Evolutionary conservation across 495 filamentous ascomycete species (phyloP), one percentile per base, ranked within the genome.

Genomic region (Cercophora sp.): DNA sequence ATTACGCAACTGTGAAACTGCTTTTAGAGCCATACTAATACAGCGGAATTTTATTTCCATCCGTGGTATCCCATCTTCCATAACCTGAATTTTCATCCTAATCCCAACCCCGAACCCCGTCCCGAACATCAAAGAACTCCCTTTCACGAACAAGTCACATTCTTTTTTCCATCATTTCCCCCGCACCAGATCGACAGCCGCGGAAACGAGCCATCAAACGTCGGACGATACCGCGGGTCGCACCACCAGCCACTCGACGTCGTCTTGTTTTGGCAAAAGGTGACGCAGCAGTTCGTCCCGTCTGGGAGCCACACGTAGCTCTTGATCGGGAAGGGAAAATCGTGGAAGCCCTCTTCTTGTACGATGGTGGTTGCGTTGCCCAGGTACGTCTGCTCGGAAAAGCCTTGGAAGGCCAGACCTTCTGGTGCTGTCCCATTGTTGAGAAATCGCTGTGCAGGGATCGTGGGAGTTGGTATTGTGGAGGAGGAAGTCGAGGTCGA

Each of bases 151-250:
- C 54, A 57, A 1, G 48, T 57, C 20, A 19, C 26, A 26, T 55
- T 48, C 4, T 39, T 40, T 19, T 25, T 15, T 6, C 22, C 16
- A 18, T 48, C 22, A 22, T 39, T 24, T 13, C 36, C n/a, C 0
- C 60, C 58, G 34, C 63, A 66, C 63, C 65, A 65, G 16, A 68
- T 52, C 27, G 52, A 49, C 4, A 68, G 24, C 18, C 65, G 23
- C 0, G 35, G n/a, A 29, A 66, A 62, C 1, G 20, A 2, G 3
- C 11, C 39, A 0, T 36, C 26, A 6, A 56, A 43, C 8, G 39
- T 40, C 0, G 45, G 26, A 31, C 54, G 11, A 3, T 34, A 34
- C 22, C 62, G 27, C 19, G 42, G 8, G 4, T 57, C 35, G 47
- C 63, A 63, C 47, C 51, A 54, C 8, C 18, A 58, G 1, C 64